These are phyloP conservation scores for Neurospora crassa DNA, from an alignment of 2,329 filamentous ascomycete species.

Conservation along the genomic window DNA sequence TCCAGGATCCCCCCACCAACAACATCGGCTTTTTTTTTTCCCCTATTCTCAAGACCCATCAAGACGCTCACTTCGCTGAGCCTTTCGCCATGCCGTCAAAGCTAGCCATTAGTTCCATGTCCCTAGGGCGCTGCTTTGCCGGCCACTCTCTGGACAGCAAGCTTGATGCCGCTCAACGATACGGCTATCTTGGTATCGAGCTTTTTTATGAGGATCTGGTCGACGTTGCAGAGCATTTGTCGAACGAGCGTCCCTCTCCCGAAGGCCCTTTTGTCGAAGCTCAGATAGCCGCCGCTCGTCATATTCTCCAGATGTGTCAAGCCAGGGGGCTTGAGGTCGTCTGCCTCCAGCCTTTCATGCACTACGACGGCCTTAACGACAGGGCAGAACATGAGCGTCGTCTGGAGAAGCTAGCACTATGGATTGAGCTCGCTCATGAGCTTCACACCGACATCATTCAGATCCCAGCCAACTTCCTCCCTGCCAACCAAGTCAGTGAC, in stretches of 20 bases:
- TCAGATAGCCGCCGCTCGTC: conserved; percentile 43
- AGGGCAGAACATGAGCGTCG: conserved; percentile 45
- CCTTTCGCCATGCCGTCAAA: conserved; percentile 38
- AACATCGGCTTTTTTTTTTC: not conserved
- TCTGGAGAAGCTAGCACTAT: conserved; percentile 55
- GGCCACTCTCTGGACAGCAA: conserved; percentile 60
- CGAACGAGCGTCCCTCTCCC: conserved; percentile 1
- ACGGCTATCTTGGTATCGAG: conserved; percentile 62
- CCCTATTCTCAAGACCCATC: not conserved
- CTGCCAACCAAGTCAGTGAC: conserved; percentile 32
- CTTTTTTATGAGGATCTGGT: conserved; percentile 70
- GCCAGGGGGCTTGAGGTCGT: conserved; percentile 48
- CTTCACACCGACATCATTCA: conserved; percentile 64
- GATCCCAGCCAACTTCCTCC: conserved; percentile 63
- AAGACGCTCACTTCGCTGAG: not conserved
- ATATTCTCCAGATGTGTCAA: conserved; percentile 48
- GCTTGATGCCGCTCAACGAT: conserved; percentile 54
- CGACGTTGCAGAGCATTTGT: conserved; percentile 38
- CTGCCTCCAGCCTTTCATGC: conserved; percentile 66
- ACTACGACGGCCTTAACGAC: conserved; percentile 66
- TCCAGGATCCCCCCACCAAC: not conserved
- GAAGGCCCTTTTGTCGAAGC: conserved; percentile 13
- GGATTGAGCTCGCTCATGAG: conserved; percentile 56
- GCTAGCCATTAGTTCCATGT: conserved; percentile 67
- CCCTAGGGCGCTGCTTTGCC: conserved; percentile 59